Conservation (phyloP, 2,329 filamentous ascomycete genomes). For the Penicillium aurantiogriseum region DNA sequence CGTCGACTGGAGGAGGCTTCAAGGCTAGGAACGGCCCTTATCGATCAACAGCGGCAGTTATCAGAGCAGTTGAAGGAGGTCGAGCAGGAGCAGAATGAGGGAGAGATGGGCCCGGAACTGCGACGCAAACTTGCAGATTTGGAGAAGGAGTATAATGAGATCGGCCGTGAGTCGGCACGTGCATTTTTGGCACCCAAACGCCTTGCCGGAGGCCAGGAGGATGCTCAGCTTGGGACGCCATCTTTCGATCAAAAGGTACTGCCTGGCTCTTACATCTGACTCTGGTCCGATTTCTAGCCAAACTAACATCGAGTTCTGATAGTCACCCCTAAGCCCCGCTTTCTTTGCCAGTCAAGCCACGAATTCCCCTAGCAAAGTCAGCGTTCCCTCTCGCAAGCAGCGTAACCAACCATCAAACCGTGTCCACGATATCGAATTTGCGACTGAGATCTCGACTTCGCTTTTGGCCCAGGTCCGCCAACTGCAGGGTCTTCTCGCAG, state of each 20-base stretch:
- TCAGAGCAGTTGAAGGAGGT: constrained; percentile 80
- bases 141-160: constrained; percentile 92
- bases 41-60: constrained; percentile 82
- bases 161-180: constrained; percentile 83
- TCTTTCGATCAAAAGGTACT: constrained; percentile 49
- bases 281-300: background rate
- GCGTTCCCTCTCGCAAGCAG: constrained; percentile 80
- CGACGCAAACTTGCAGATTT: constrained; percentile 79
- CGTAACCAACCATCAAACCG: constrained; percentile 86
- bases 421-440: constrained; percentile 94
- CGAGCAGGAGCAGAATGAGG: constrained; percentile 71
- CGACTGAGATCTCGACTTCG: constrained; percentile 95
- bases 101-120: constrained; percentile 77
- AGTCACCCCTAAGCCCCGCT: constrained; percentile 70
- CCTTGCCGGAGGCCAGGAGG: constrained; percentile 69
- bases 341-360: constrained; percentile 82
- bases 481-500: constrained; percentile 76
- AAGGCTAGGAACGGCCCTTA: constrained; percentile 79
- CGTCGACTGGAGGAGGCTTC: constrained; percentile 88
- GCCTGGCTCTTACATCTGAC: background rate
- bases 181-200: constrained; percentile 82
- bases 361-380: constrained; percentile 84
- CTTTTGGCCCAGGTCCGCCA: constrained; percentile 91
- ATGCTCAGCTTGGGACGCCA: constrained; percentile 45
- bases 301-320: constrained; percentile 15